Evolutionary conservation across 257 asterid species (phyloP), one percentile per base, ranked within the genome.

Genomic region (Handroanthus guayacan): DNA sequence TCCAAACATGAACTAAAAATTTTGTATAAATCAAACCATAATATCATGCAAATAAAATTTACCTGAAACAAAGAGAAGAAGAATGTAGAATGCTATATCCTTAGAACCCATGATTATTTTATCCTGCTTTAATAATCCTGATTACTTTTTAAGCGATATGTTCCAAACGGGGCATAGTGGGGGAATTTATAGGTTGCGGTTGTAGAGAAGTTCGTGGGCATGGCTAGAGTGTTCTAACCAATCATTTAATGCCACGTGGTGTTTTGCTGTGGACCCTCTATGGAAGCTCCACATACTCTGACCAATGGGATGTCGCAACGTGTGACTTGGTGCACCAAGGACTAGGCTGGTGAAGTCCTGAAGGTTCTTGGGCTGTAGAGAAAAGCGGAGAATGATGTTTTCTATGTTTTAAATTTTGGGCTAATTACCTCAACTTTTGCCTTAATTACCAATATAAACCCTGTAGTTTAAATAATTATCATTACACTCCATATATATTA

Each of bases 61-160:
- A 67, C 72, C 72, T 18, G 72, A 44, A 45, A 14, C 11, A 12
- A 67, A 45, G 11, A 67, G 72, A 25, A 67, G 72, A 47, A 67
- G 72, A 45, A 67, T 11, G 41, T 41, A 67, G 39, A 45, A 2
- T 9, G 72, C 72, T 6, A 20, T 3, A 44, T 44, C 41, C 72
- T 67, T 45, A 36, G 31, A 67, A 5, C 39, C 52, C 72, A 67
- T 67, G 17, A 45, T 66, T 10, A 5, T 7, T 2, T 6, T 17
- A 6, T 17, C 12, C 43, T 25, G 38, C 41, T 58, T 58, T 14
- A 13, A 4, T 51, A 51, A 12, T 51, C 18, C 1, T 60, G 5
- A 25, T 60, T 31, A 10, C 17, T 31, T 58, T 55, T 2, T 6
- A 12, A 16, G 31, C 13, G 60, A 4, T 54, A 1, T 2, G 8